phyloP scores from a whole-genome alignment of 2,329 filamentous ascomycete genomes.

The Pseudogymnoascus sp. region DNA sequence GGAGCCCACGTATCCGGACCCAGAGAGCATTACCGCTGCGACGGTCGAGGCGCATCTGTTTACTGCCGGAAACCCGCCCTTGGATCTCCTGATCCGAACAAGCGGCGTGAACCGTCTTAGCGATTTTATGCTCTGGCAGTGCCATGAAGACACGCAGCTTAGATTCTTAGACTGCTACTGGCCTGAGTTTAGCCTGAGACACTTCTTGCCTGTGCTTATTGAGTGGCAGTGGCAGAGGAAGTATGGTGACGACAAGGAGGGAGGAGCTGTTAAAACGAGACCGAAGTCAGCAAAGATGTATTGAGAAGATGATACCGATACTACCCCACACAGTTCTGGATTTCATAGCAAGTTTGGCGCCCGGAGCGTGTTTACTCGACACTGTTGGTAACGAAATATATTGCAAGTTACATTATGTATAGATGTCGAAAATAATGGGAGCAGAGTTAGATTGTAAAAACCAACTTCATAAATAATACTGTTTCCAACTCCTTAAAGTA shows the following conservation, averaged over 20 bases:
- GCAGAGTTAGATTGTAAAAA: constrained; percentile 3
- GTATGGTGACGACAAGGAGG: constrained; percentile 26
- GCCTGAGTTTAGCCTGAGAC: constrained; percentile 93
- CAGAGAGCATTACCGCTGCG: constrained; percentile 77
- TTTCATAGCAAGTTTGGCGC: constrained; percentile 5
- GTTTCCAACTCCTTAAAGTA: not conserved
- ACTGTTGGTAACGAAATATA: not conserved
- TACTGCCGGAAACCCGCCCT: constrained; percentile 74
- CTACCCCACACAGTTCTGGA: constrained; percentile 1
- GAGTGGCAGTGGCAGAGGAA: constrained; percentile 69
- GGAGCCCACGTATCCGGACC: constrained; percentile 53
- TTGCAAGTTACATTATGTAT: not conserved
- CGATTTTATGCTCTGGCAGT: constrained; percentile 99
- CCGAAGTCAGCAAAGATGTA: constrained; percentile 7
- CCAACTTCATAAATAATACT: not conserved
- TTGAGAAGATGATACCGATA: not conserved
- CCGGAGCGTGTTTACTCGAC: not conserved
- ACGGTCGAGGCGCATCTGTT: constrained; percentile 83
- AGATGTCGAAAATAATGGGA: not conserved
- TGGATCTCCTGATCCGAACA: constrained; percentile 86
- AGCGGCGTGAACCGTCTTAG: constrained; percentile 88
- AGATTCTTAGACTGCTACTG: constrained; percentile 88
- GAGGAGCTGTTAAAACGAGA: constrained; percentile 5
- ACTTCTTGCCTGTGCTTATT: constrained; percentile 84
- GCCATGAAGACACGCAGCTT: constrained; percentile 84